phyloP scores from a whole-genome alignment of 257 asterid genomes.

The Solanum peruvianum region DNA sequence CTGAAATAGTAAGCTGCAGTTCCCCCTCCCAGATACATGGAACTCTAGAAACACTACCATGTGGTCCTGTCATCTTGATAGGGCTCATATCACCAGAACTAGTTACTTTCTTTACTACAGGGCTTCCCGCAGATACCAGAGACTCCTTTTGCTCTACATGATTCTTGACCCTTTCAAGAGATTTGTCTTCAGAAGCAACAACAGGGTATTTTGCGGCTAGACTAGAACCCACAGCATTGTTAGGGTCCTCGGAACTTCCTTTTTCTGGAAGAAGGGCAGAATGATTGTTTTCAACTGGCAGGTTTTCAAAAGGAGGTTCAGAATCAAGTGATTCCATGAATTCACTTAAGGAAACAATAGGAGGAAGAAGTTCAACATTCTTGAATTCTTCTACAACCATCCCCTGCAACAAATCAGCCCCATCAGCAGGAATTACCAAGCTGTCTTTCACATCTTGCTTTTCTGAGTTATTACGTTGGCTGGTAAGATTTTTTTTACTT shows the following conservation, averaged over 20 bases:
- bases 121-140: slow-evolving; percentile 13
- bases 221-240: slow-evolving; percentile 11
- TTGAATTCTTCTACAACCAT: slow-evolving; percentile 86
- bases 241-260: slow-evolving; percentile 25
- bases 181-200: slow-evolving; percentile 23
- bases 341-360: slow-evolving; percentile 87
- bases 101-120: slow-evolving; percentile 17
- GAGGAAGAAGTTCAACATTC: slow-evolving; percentile 78
- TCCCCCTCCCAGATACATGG: slow-evolving; percentile 64
- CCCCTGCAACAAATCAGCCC: slow-evolving; percentile 91
- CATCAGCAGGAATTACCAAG: slow-evolving; percentile 77
- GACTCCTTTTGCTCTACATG: neutral
- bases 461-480: slow-evolving; percentile 28
- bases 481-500: slow-evolving; percentile 26
- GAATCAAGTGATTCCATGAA: slow-evolving; percentile 93
- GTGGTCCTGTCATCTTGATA: neutral
- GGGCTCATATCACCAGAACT: slow-evolving; percentile 3
- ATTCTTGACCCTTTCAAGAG: slow-evolving; percentile 16
- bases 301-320: slow-evolving; percentile 81
- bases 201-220: slow-evolving; percentile 26
- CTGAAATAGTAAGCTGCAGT: slow-evolving; percentile 55
- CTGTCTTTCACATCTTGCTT: slow-evolving; percentile 49
- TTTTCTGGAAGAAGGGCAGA: slow-evolving; percentile 15
- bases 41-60: slow-evolving; percentile 5
- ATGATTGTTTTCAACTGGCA: slow-evolving; percentile 37